These are phyloP conservation scores for Paxillus ammoniavirescens DNA, from an alignment of 768 basidiomycete genomes.

Conservation along the genomic window DNA sequence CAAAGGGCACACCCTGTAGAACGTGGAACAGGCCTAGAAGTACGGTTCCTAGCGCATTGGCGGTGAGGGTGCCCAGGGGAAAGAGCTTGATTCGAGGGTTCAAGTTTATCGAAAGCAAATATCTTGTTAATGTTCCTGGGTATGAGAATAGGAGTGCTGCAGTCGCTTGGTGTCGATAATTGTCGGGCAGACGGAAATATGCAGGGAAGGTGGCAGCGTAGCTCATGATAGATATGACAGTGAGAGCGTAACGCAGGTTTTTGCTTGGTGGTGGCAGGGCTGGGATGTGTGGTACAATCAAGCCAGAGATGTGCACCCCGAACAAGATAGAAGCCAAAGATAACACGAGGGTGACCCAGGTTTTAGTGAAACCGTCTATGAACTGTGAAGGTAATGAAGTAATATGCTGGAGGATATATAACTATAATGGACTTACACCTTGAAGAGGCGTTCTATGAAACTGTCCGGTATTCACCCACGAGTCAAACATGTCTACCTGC, in stretches of 20 bases:
- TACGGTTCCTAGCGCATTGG: slow-evolving; percentile 80
- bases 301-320: slow-evolving; percentile 61
- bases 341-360: slow-evolving; percentile 73
- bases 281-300: slow-evolving; percentile 41
- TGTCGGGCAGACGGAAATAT: slow-evolving; percentile 70
- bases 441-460: slow-evolving; percentile 62
- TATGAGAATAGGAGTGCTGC: slow-evolving; percentile 88
- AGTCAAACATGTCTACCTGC: slow-evolving; percentile 85
- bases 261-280: slow-evolving; percentile 40
- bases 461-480: slow-evolving; percentile 71
- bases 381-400: slow-evolving; percentile 47
- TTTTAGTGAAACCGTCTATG: slow-evolving; percentile 81
- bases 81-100: slow-evolving; percentile 64
- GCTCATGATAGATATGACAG: slow-evolving; percentile 54
- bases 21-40: slow-evolving; percentile 73
- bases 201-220: slow-evolving; percentile 77
- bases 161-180: slow-evolving; percentile 75
- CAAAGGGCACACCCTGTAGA: slow-evolving; percentile 51
- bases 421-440: slow-evolving; percentile 50
- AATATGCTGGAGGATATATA: neutral
- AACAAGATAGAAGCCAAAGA: slow-evolving; percentile 76
- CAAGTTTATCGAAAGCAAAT: slow-evolving; percentile 66
- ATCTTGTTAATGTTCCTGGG: slow-evolving; percentile 86
- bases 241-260: slow-evolving; percentile 48
- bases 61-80: slow-evolving; percentile 76